A percentile compares a stretch with the other conserved stretches of the same genome.
Evolutionary conservation across 2,329 filamentous ascomycete genomes (phyloP).

Genomic region (Fulvia fulva): DNA sequence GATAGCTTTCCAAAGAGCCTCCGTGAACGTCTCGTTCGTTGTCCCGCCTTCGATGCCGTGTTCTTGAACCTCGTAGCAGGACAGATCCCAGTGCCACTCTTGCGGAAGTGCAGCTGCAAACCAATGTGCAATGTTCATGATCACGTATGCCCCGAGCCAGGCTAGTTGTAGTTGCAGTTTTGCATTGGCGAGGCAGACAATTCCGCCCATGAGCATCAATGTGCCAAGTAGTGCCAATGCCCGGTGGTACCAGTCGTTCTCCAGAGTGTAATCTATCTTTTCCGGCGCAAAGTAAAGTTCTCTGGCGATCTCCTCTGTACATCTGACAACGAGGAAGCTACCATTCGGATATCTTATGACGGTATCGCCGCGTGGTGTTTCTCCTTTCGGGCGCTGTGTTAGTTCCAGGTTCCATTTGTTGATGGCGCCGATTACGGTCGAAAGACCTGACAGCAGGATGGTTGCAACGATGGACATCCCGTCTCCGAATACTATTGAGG

Average conservation of each 20-base stretch:
- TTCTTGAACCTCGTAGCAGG: conserved; percentile 40
- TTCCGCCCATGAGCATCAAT: conserved; percentile 50
- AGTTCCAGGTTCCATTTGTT: conserved; percentile 49
- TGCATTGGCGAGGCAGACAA: conserved; percentile 50
- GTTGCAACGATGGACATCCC: conserved; percentile 51
- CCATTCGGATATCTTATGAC: conserved; percentile 51
- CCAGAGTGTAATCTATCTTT: conserved; percentile 45
- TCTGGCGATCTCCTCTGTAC: conserved; percentile 47
- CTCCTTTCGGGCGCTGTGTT: conserved; percentile 34
- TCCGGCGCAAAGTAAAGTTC: conserved; percentile 52
- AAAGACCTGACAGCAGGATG: conserved; percentile 46
- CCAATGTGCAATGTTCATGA: conserved; percentile 50
- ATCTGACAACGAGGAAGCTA: conserved; percentile 48
- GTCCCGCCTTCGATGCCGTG: conserved; percentile 33
- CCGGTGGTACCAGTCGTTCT: conserved; percentile 40
- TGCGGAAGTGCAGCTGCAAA: conserved; percentile 47
- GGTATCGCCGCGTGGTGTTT: conserved; percentile 39
- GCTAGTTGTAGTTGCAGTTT: conserved; percentile 46
- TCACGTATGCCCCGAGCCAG: conserved; percentile 49
- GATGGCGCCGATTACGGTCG: conserved; percentile 46
- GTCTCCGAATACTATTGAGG: conserved; percentile 45
- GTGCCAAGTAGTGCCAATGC: conserved; percentile 49
- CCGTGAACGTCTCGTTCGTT: conserved; percentile 42
- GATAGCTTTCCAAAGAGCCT: conserved; percentile 49
- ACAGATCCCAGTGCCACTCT: conserved; percentile 47